phyloP scores from a whole-genome alignment of 805 yeast genomes.

The Phaffomyces antillensis region DNA sequence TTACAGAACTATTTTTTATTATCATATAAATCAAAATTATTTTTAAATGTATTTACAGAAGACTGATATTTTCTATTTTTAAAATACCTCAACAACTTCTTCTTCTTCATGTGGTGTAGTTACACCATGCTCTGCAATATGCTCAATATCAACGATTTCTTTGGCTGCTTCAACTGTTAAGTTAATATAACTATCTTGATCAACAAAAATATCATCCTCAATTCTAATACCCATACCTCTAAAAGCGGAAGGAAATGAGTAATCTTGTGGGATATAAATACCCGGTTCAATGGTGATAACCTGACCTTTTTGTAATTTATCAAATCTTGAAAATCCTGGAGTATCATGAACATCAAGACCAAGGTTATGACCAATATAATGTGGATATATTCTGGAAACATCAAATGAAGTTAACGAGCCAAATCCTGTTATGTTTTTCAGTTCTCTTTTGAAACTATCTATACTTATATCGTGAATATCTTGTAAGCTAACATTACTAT shows the following conservation, averaged over 20 bases:
- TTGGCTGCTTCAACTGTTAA: conserved; percentile 81
- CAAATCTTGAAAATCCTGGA: conserved; percentile 54
- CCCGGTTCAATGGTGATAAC: conserved; percentile 97
- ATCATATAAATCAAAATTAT: neutral
- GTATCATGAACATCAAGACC: conserved; percentile 90
- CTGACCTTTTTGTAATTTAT: conserved; percentile 55
- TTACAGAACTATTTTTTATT: too few species aligned
- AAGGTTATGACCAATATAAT: conserved; percentile 90
- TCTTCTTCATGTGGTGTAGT: conserved; percentile 39
- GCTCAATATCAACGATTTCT: conserved; percentile 77
- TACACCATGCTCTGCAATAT: conserved; percentile 52
- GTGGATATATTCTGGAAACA: conserved; percentile 67
- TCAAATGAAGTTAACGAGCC: conserved; percentile 42
- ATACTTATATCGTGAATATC: conserved; percentile 74
- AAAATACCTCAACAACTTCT: conserved; percentile 30
- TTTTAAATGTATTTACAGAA: neutral
- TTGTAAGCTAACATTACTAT: conserved; percentile 47
- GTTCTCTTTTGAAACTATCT: conserved; percentile 48
- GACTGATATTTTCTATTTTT: neutral
- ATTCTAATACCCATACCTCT: conserved; percentile 90
- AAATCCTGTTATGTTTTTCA: conserved; percentile 64
- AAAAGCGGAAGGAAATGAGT: conserved; percentile 67
- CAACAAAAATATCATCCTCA: conserved; percentile 89
- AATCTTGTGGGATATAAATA: conserved; percentile 71
- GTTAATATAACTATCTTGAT: conserved; percentile 46